phyloP scores from a whole-genome alignment of 345 rosid species.

The Ricinus communis region DNA sequence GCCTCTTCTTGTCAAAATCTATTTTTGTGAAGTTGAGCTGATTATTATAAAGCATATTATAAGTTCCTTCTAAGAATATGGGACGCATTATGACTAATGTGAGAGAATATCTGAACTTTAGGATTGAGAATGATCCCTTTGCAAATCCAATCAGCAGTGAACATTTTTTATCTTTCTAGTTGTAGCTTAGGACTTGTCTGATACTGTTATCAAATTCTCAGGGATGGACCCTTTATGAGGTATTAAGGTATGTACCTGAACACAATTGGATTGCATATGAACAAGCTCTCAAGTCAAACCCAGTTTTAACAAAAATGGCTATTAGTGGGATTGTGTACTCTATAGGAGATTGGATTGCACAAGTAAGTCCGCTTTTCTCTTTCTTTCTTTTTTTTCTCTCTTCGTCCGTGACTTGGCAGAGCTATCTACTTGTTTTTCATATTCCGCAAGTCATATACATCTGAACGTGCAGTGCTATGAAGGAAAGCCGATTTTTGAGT shows the following conservation, averaged over 20 bases:
- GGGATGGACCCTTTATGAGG: slow-evolving; percentile 97
- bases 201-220: slow-evolving; percentile 21
- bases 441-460: background rate
- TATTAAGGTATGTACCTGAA: slow-evolving; percentile 75
- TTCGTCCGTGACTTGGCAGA: background rate
- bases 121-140: background rate
- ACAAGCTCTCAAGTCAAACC: slow-evolving; percentile 75
- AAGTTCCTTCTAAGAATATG: background rate
- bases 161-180: background rate
- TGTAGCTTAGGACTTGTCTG: slow-evolving; percentile 4
- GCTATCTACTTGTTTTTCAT: slow-evolving; percentile 7
- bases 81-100: background rate
- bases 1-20: background rate
- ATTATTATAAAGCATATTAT: background rate
- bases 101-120: background rate
- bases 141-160: slow-evolving; percentile 5
- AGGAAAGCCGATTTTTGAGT: slow-evolving; percentile 81
- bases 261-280: slow-evolving; percentile 97
- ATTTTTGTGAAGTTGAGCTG: slow-evolving; percentile 9
- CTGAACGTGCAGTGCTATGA: slow-evolving; percentile 64
- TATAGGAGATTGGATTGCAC: slow-evolving; percentile 97
- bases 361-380: slow-evolving; percentile 39
- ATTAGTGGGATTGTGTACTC: slow-evolving; percentile 88
- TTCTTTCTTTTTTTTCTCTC: too few relatives aligned
- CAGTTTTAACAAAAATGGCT: slow-evolving; percentile 93